Percentiles rank a stretch among this genome's conserved stretches.
These are phyloP conservation scores for Plasmodium gonderi DNA, from an alignment of 169 alveolate genomes.

Conservation along the genomic window DNA sequence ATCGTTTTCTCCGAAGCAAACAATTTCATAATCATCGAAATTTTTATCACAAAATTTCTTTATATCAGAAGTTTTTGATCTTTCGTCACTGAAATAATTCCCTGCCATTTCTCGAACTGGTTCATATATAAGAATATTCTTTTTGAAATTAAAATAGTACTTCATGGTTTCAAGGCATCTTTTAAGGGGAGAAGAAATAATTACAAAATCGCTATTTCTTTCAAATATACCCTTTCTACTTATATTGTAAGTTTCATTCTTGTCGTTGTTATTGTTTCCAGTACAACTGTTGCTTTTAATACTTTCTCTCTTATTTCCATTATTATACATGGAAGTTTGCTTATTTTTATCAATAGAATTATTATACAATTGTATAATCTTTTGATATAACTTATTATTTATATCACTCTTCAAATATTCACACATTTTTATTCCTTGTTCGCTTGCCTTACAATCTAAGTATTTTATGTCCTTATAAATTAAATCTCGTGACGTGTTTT, in stretches of 20 bases:
- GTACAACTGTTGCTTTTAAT: neutral
- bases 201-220: slow-evolving; percentile 28
- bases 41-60: slow-evolving; percentile 41
- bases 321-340: neutral
- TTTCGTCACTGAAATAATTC: slow-evolving; percentile 33
- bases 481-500: slow-evolving; percentile 19
- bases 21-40: slow-evolving; percentile 54
- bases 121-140: slow-evolving; percentile 47
- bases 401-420: slow-evolving; percentile 1
- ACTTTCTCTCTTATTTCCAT: neutral
- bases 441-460: slow-evolving; percentile 52
- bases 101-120: slow-evolving; percentile 56
- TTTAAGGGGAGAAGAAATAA: slow-evolving; percentile 45
- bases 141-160: slow-evolving; percentile 56
- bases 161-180: slow-evolving; percentile 68
- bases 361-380: slow-evolving; percentile 37
- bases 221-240: slow-evolving; percentile 48
- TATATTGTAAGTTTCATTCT: neutral
- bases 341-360: neutral
- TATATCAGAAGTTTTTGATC: slow-evolving; percentile 57
- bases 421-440: slow-evolving; percentile 36
- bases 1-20: slow-evolving; percentile 61
- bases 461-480: slow-evolving; percentile 2
- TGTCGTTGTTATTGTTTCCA: neutral
- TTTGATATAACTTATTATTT: slow-evolving; percentile 5